These are phyloP conservation scores for Stachybotrys chartarum DNA, from an alignment of 2,329 filamentous ascomycete genomes.

Conservation along the genomic window DNA sequence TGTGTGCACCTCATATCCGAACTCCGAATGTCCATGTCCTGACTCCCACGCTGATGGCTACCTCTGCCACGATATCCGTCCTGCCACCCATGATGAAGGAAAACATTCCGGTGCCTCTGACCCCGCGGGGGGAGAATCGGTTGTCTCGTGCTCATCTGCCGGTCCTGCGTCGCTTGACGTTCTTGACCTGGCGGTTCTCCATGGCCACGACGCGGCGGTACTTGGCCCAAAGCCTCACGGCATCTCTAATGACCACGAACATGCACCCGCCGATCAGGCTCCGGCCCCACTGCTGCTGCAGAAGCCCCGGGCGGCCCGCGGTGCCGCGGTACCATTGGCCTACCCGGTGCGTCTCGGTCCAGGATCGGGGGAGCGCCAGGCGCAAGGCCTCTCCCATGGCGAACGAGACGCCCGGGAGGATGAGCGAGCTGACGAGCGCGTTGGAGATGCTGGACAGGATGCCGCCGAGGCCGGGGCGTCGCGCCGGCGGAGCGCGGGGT, in stretches of 20 bases:
- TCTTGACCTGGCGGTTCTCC: conserved; percentile 46
- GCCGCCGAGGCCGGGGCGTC: conserved; percentile 23
- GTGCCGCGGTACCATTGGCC: conserved; percentile 1
- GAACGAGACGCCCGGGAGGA: conserved; percentile 77
- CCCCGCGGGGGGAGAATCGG: no score
- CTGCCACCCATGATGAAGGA: no score
- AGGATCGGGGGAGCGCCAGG: conserved; percentile 57
- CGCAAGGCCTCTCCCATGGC: conserved; percentile 71
- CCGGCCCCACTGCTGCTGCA: conserved; percentile 82
- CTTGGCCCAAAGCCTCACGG: conserved; percentile 54
- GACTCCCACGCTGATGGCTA: no score
- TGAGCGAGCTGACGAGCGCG: conserved; percentile 48
- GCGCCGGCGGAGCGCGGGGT: conserved; percentile 25
- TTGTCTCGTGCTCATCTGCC: no score
- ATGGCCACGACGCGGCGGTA: conserved; percentile 53
- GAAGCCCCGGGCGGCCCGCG: conserved; percentile 49
- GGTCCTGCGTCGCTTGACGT: conserved; percentile 31
- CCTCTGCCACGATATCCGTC: no score
- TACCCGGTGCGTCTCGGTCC: conserved; percentile 40
- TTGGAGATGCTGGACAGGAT: conserved; percentile 38
- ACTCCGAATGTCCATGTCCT: no score
- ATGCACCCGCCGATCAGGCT: conserved; percentile 83
- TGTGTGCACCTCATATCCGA: no score
- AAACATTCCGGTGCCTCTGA: no score
- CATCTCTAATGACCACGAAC: conserved; percentile 76